Evolutionary conservation across 106 monocot species (phyloP).

Genomic region (Gastrodia elata): DNA sequence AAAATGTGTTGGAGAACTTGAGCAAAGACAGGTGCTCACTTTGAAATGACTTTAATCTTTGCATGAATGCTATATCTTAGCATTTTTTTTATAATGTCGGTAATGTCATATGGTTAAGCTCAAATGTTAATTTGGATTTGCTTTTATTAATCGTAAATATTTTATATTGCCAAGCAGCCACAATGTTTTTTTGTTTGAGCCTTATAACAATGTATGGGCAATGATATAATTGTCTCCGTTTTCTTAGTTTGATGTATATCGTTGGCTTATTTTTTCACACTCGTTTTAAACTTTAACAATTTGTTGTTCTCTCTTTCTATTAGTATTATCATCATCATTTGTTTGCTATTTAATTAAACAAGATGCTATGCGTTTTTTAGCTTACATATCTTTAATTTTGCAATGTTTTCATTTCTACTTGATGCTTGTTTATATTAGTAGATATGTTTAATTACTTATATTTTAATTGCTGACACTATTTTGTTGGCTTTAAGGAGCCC

Average conservation of each 20-base stretch:
- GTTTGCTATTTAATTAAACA: not conserved
- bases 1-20: slow-evolving; percentile 79
- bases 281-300: not conserved
- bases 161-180: not conserved
- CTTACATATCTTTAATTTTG: not conserved
- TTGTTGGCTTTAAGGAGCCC: not conserved
- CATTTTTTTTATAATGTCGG: not conserved
- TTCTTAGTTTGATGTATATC: not conserved
- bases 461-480: not conserved
- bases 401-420: not conserved
- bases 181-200: not conserved
- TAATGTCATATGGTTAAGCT: not conserved
- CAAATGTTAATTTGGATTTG: not conserved
- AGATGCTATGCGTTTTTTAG: not conserved
- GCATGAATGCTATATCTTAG: not conserved
- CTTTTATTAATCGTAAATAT: not conserved
- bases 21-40: slow-evolving; percentile 73
- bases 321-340: not conserved
- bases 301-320: not conserved
- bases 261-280: not conserved
- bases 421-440: not conserved
- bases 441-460: not conserved
- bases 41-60: not conserved
- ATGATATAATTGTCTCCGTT: not conserved
- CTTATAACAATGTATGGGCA: not conserved